A percentile compares a stretch with the other conserved stretches of the same genome.
Conservation (phyloP, 257 asterid genomes). For the Primulina eburnea region DNA sequence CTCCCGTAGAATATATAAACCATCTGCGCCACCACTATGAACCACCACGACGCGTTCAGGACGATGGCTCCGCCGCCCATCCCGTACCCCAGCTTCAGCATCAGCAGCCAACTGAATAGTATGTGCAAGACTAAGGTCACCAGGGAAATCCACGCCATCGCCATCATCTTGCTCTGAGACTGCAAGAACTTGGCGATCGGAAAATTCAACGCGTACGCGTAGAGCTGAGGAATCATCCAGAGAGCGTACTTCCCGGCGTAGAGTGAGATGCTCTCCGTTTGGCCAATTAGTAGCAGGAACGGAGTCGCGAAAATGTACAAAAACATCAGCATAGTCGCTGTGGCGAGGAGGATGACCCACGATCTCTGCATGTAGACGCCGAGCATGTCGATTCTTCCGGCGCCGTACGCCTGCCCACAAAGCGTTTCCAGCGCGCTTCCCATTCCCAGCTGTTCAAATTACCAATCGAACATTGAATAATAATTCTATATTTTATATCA, state of each 20-base stretch:
- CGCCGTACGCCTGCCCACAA: constrained; percentile 61
- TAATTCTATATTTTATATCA: no score
- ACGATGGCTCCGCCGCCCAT: constrained; percentile 48
- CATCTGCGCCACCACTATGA: constrained; percentile 47
- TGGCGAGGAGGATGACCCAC: constrained; percentile 41
- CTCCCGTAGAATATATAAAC: constrained; percentile 43
- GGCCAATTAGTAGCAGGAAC: constrained; percentile 38
- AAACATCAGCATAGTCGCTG: constrained; percentile 32
- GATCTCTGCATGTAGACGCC: constrained; percentile 55
- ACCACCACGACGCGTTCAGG: constrained; percentile 58
- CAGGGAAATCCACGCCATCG: constrained; percentile 37
- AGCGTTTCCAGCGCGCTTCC: constrained; percentile 62
- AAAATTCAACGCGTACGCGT: constrained; percentile 49
- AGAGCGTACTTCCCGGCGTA: constrained; percentile 37
- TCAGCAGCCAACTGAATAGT: constrained; percentile 48
- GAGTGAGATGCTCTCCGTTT: constrained; percentile 34
- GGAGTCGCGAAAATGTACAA: constrained; percentile 40
- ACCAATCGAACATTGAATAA: not conserved
- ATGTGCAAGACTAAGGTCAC: constrained; percentile 33
- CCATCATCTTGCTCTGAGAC: constrained; percentile 62
- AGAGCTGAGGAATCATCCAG: constrained; percentile 64
- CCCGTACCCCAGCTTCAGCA: constrained; percentile 53
- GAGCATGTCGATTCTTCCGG: constrained; percentile 42
- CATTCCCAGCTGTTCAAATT: constrained; percentile 42
- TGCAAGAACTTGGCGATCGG: constrained; percentile 56